A percentile compares a stretch with the other conserved stretches of the same genome.
phyloP scores from a whole-genome alignment of 768 basidiomycete species.

The Collybiopsis confluens region DNA sequence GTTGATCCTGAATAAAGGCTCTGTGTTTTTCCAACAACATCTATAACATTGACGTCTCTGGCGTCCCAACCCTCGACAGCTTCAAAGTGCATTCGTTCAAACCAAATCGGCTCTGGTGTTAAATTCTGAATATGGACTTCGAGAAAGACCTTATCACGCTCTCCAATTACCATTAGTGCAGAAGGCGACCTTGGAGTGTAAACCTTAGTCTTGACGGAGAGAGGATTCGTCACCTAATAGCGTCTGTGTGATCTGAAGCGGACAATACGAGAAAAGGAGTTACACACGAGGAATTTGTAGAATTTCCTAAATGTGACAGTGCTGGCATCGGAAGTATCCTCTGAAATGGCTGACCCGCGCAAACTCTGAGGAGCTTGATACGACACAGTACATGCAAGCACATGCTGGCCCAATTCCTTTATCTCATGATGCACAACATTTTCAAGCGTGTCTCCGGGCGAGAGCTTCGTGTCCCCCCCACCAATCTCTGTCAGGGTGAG shows the following conservation, averaged over 20 bases:
- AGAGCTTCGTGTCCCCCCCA: slow-evolving; percentile 42
- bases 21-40: too few species aligned
- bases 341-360: slow-evolving; percentile 43
- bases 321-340: slow-evolving; percentile 46
- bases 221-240: slow-evolving; percentile 84
- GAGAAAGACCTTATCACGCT: slow-evolving; percentile 82
- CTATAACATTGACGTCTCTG: slow-evolving; percentile 22
- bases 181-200: slow-evolving; percentile 73
- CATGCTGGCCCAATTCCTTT: slow-evolving; percentile 90
- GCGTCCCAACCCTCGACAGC: slow-evolving; percentile 63
- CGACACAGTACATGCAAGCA: slow-evolving; percentile 78
- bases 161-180: slow-evolving; percentile 54
- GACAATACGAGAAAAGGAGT: background rate
- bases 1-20: slow-evolving; percentile 57
- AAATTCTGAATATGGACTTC: slow-evolving; percentile 92
- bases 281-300: slow-evolving; percentile 84
- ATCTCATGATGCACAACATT: slow-evolving; percentile 79
- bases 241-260: background rate
- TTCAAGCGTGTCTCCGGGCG: slow-evolving; percentile 59
- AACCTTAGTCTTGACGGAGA: slow-evolving; percentile 94
- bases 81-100: slow-evolving; percentile 79
- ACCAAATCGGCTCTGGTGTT: slow-evolving; percentile 70
- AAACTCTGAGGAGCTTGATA: slow-evolving; percentile 69
- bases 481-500: slow-evolving; percentile 60
- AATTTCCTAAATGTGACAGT: slow-evolving; percentile 31